phyloP scores from a whole-genome alignment of 2,329 filamentous ascomycete species.

The Diaporthe australafricana region DNA sequence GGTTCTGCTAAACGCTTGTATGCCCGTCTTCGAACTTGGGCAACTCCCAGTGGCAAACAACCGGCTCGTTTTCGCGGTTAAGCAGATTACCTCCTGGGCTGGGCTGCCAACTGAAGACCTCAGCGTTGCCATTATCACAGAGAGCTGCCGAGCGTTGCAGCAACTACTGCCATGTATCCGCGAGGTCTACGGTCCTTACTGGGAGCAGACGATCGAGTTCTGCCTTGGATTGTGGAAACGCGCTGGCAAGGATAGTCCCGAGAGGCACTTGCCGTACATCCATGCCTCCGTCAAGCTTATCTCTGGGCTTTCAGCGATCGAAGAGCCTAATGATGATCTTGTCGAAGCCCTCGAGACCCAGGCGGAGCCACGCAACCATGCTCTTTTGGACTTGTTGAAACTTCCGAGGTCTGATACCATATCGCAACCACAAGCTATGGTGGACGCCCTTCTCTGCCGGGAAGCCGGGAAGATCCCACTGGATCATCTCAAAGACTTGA shows the following conservation, averaged over 20 bases:
- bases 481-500: constrained; percentile 70
- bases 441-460: constrained; percentile 79
- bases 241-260: constrained; percentile 53
- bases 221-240: constrained; percentile 69
- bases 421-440: constrained; percentile 78
- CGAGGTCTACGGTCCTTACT: constrained; percentile 89
- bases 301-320: constrained; percentile 69
- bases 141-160: constrained; percentile 68
- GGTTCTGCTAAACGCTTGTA: constrained; percentile 65
- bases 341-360: constrained; percentile 77
- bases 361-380: constrained; percentile 64
- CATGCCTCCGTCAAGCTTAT: constrained; percentile 81
- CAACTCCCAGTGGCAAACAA: constrained; percentile 71
- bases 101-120: constrained; percentile 55
- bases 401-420: constrained; percentile 52
- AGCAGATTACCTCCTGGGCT: constrained; percentile 80
- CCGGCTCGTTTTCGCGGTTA: constrained; percentile 84
- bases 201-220: constrained; percentile 74
- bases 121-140: constrained; percentile 56
- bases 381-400: constrained; percentile 73
- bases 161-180: constrained; percentile 78
- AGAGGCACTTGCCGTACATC: constrained; percentile 70
- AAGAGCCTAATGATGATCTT: constrained; percentile 88
- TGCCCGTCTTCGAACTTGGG: constrained; percentile 63
- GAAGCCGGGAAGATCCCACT: constrained; percentile 74